These are phyloP conservation scores for Phylloporus sp. DNA, from an alignment of 768 basidiomycete species.

Conservation along the genomic window DNA sequence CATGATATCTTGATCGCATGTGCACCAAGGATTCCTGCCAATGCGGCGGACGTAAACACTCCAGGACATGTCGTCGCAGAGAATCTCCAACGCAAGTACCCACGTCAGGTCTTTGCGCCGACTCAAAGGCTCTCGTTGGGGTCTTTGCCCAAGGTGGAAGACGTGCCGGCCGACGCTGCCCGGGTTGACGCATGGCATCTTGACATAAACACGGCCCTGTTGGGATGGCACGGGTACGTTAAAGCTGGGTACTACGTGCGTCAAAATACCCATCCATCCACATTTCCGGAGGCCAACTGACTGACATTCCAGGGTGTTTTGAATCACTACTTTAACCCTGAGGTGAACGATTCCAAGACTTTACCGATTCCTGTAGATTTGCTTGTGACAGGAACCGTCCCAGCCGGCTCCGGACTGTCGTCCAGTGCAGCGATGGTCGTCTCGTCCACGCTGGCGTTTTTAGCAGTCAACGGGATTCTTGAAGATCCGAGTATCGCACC, in stretches of 20 bases:
- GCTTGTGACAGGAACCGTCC: constrained; percentile 76
- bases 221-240: constrained; percentile 85
- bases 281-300: background rate
- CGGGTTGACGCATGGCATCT: constrained; percentile 60
- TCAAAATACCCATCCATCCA: constrained; percentile 1
- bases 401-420: constrained; percentile 81
- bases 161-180: constrained; percentile 31
- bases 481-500: constrained; percentile 14
- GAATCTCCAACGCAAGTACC: constrained; percentile 59
- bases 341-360: constrained; percentile 5
- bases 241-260: constrained; percentile 81
- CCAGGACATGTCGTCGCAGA: constrained; percentile 58
- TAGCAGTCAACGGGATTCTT: constrained; percentile 69
- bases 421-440: constrained; percentile 91
- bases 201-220: constrained; percentile 56
- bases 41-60: constrained; percentile 15
- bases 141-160: constrained; percentile 27
- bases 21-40: constrained; percentile 36
- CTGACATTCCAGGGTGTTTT: constrained; percentile 55
- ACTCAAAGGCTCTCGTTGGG: constrained; percentile 27
- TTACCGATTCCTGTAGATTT: constrained; percentile 62
- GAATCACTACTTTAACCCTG: constrained; percentile 48
- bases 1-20: constrained; percentile 79
- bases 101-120: constrained; percentile 55
- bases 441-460: constrained; percentile 74